Base-by-base conservation (phyloP, 2,329 filamentous ascomycete genomes). In the Penicillium sp. region DNA sequence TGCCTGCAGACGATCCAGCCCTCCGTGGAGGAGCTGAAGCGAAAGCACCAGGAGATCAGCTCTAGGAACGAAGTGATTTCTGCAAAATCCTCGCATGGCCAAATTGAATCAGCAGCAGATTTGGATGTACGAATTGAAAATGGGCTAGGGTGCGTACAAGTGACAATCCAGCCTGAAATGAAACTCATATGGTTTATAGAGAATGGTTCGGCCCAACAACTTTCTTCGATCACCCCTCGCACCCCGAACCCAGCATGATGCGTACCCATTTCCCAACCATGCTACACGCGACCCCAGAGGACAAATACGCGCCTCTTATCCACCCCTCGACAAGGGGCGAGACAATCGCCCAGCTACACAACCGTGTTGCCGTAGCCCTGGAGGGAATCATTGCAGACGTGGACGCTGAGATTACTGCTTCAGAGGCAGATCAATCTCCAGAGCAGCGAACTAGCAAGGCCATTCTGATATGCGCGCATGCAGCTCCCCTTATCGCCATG, bases 201-300 rank as follows among this genome's bases (percentile, higher is more conserved):
- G 94, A 99, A 77, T 97, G 94, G 88, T 97, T 94, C 70, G 94
- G 94, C 21, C 80, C 84, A 41, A 73, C 73, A 9, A 91, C 92
- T 13, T 85, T 85, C 53, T 97, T 96, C 72, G 81, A 89, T 48
- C 94, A 97, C 66, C 94, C 94, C 0, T 80, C 81, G 13, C 91
- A 93, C 2, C 90, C 91, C 2, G 73, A 82, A 3, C 75, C 86
- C 12, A 63, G 78, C 23, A 75, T 81, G 27, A 80, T 99, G 54
- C 81, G 82, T 54, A 70, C 70, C 17, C 81, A 90, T 57, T 96
- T 96, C 69, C 71, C 72, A 23, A 64, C 59, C 24, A 58, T 74
- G 45, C 57, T 74, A 26, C 85, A 86, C 24, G 71, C 82, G 24
- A 77, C 74, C 55, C 64, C 80, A 39, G 69, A 65, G 20, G 53